Evolutionary conservation across 768 basidiomycete species (phyloP).

Genomic region (Suillus occidentalis): DNA sequence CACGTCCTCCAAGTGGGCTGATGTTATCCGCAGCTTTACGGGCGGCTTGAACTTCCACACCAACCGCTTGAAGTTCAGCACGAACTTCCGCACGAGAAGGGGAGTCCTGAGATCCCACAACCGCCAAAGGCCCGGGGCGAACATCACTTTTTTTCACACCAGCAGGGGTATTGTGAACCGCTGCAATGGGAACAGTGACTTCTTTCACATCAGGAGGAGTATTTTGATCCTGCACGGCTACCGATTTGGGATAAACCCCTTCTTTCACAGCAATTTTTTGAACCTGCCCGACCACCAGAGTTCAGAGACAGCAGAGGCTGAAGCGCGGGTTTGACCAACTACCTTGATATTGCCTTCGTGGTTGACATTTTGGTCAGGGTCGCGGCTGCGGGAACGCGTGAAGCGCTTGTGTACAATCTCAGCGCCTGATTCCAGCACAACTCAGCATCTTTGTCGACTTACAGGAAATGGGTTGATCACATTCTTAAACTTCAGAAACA

Average conservation of each 20-base stretch:
- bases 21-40: background rate
- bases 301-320: background rate
- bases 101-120: background rate
- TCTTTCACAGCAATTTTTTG: background rate
- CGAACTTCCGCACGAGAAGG: background rate
- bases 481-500: background rate
- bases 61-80: background rate
- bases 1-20: background rate
- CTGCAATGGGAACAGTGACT: background rate
- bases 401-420: background rate
- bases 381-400: background rate
- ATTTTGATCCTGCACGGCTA: background rate
- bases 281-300: background rate
- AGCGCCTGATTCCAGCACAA: background rate
- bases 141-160: background rate
- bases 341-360: background rate
- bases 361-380: background rate
- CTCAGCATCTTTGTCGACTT: background rate
- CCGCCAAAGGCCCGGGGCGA: background rate
- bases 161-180: background rate
- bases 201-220: background rate
- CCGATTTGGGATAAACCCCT: background rate
- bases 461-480: background rate
- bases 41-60: background rate
- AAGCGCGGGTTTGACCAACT: background rate